Base-by-base conservation (phyloP, 805 yeast genomes). In the Kodamaea leandrae region DNA sequence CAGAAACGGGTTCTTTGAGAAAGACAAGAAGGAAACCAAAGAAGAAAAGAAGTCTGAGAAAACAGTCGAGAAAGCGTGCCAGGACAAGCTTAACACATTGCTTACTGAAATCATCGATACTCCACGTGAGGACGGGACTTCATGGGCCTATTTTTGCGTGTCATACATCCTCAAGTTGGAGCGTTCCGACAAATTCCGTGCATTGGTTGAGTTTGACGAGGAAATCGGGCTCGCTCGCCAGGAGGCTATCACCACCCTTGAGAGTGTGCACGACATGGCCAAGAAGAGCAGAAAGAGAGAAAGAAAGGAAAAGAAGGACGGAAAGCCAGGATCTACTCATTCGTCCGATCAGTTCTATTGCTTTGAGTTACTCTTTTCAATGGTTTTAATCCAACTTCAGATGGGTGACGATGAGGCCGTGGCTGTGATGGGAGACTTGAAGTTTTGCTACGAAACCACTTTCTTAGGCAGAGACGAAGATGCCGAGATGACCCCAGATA, bases 391-490 rank as follows among this genome's bases (percentile, higher is more conserved):
- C 10, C 96, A 88, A 58, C 69, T 90, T 24, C 89, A 82, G 55
- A 67, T 80, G 41, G 95, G 90, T 17, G 88, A 77, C 49, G 68
- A 80, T 4, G 97, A 91, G 45, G 82, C 96, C 1, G 77, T 85
- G 5, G 70, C 78, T 24, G 80, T 87, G 13, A 67, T 91, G 26
- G 81, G 79, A 19, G 98, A 91, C 56, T 62, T 91, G 36, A 77
- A 77, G 42, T 60, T 72, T 18, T 82, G 86, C 46, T 84, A 78
- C 53, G 70, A 70, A 21, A 70, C 67, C 41, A 58, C 71, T 35
- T 59, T 76, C 17, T 60, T 65, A 9, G 45, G 43, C 2, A 60
- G 62, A 13, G 58, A 52, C 5, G 63, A 66, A 5, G 71, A 68
- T 10, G 34, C 13, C 8, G 57, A 49, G 1, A 47, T 51, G 4